phyloP scores from a whole-genome alignment of 768 basidiomycete species.

The Russula olivacea region DNA sequence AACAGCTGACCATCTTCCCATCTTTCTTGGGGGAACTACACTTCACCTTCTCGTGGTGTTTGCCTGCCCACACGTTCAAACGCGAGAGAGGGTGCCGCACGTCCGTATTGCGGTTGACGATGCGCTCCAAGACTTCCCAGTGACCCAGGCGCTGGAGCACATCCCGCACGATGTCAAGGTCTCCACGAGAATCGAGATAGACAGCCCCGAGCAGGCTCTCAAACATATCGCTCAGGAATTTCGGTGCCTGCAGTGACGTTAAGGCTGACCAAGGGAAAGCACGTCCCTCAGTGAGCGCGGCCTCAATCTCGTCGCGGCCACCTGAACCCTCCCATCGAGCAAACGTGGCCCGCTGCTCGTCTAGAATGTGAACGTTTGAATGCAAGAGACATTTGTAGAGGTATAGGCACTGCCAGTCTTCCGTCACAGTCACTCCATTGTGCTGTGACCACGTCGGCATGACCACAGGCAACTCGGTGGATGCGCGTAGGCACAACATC shows the following conservation, averaged over 20 bases:
- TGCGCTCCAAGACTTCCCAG: slow-evolving; percentile 52
- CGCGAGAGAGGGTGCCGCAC: slow-evolving; percentile 69
- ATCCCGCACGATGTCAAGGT: slow-evolving; percentile 43
- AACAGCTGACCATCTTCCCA: slow-evolving; percentile 45
- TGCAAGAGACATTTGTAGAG: slow-evolving; percentile 71
- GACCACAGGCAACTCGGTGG: slow-evolving; percentile 37
- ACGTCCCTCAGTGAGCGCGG: slow-evolving; percentile 37
- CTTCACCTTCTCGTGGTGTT: slow-evolving; percentile 40
- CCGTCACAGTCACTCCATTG: slow-evolving; percentile 31
- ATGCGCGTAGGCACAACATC: slow-evolving; percentile 53
- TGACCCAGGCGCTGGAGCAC: slow-evolving; percentile 53
- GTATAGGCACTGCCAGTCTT: slow-evolving; percentile 43
- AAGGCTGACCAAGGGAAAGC: slow-evolving; percentile 71
- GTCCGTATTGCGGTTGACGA: slow-evolving; percentile 58
- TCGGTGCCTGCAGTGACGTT: slow-evolving; percentile 67
- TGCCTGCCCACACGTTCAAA: slow-evolving; percentile 53
- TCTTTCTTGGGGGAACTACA: slow-evolving; percentile 42
- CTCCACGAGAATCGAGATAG: slow-evolving; percentile 61
- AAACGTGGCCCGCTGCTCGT: slow-evolving; percentile 54
- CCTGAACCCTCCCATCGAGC: slow-evolving; percentile 42
- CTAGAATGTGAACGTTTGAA: slow-evolving; percentile 53
- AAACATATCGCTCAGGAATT: slow-evolving; percentile 73
- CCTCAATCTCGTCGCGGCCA: slow-evolving; percentile 44
- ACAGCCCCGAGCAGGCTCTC: slow-evolving; percentile 72
- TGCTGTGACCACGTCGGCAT: slow-evolving; percentile 42